Base-by-base conservation (phyloP, 75 land plant genomes). In the Sequoia sempervirens region DNA sequence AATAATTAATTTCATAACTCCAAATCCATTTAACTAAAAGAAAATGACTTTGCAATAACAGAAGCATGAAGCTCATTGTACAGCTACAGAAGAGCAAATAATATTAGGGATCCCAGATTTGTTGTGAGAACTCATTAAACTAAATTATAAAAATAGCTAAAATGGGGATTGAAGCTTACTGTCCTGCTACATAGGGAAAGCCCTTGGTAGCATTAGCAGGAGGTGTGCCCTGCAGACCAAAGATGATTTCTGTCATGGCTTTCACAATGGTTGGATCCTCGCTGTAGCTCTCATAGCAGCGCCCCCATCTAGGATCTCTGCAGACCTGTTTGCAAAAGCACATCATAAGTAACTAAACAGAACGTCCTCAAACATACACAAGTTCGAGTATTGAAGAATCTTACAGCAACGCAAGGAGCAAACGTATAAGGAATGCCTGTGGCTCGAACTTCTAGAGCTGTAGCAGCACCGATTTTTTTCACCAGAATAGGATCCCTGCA, bases 261-360 rank as follows among this genome's bases (percentile, higher is more conserved):
- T 72, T 80, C 47, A 92, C 92, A 37, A 92, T 78, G 9, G 82
- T 79, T 1, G 84, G 90, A 64, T 92, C 90, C 72, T 92, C 92
- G 46, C 92, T 92, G 86, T 90, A 92, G 87, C 92, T 92, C 76
- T 92, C 93, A 58, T 85, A 92, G 83, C 90, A 92, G 8, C 92
- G 84, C 14, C 93, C 93, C 93, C 93, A 92, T 38, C 92, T 84
- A 15, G 93, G 92, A 84, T 92, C 92, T 56, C 93, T 80, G 75
- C 92, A 92, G 17, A 90, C 91, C 91, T 50, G 14, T 50, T 50
- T 50, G 13, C 14, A 50, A 50, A 50, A 50, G 52, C 12, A 50
- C 52, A 0, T 10, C 13, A 50, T 50, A 12, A 50, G 52, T 11
- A 50, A 50, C 52, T 10, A 50, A 1, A 50, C 52, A 12, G 52